Percentiles rank a stretch among this genome's conserved stretches.
Evolutionary conservation across 2,329 filamentous ascomycete genomes (phyloP).

Genomic region (Zymoseptoria ardabiliae): DNA sequence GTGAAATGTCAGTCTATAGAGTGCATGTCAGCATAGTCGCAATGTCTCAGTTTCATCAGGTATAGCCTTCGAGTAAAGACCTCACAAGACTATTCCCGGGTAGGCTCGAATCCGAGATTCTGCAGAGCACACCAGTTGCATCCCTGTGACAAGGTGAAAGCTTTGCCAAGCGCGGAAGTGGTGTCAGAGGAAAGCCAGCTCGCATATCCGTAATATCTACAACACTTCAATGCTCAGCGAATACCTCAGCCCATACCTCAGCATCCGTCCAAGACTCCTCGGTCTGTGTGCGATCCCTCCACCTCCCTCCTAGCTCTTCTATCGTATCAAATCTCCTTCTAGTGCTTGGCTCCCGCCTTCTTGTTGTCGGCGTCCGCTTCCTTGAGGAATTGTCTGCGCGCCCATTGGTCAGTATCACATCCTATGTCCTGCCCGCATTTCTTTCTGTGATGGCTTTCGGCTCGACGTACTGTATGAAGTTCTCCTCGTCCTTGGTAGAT

Average conservation of each 20-base stretch:
- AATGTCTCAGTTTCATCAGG: background rate
- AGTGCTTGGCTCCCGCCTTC: slow-evolving; percentile 12
- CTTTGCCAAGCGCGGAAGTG: background rate
- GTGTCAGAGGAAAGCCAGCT: background rate
- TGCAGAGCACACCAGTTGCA: background rate
- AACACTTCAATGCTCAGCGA: background rate
- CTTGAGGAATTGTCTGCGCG: slow-evolving; percentile 18
- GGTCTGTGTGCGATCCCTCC: background rate
- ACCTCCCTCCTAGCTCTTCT: background rate
- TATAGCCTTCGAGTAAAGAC: background rate
- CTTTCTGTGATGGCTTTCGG: background rate
- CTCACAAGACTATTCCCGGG: background rate
- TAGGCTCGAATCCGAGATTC: background rate
- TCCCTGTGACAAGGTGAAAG: background rate
- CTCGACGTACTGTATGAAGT: slow-evolving; percentile 56
- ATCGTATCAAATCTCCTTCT: background rate
- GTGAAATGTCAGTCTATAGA: background rate
- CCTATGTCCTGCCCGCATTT: no score
- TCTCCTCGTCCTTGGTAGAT: slow-evolving; percentile 59
- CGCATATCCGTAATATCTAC: background rate
- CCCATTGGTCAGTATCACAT: slow-evolving; percentile 1
- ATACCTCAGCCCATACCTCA: background rate
- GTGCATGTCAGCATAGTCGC: background rate
- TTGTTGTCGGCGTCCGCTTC: slow-evolving; percentile 13
- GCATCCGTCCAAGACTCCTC: background rate